Evolutionary conservation across 768 basidiomycete species (phyloP), one percentile per base, ranked within the genome.

Genomic region (Naematelia encephala): DNA sequence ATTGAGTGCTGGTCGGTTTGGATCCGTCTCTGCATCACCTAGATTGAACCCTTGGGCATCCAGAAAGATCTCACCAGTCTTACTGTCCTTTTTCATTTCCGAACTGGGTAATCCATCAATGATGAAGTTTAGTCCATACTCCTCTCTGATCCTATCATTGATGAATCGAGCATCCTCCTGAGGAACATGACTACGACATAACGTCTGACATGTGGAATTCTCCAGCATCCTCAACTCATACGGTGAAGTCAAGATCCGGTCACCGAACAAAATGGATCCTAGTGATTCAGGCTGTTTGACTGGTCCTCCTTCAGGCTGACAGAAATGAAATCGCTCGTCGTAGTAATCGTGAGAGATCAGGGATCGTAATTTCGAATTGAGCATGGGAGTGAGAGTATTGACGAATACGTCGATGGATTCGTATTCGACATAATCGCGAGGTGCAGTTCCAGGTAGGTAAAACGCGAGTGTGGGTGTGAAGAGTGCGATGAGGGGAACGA

Each of bases 221-320:
- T 86, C 77, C 39, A 91, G 78, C 89, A 96, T 92, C 75, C 83
- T 82, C 55, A 96, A 85, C 86, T 92, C 84, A 71, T 91, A 97
- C 1, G 87, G 89, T 2, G 90, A 90, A 70, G 87, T 86, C 77
- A 91, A 90, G 67, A 98, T 91, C 63, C 94, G 83, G 80, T 97
- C 94, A 14, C 94, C 94, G 66, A 96, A 96, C n/a, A 98, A 80
- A 68, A 97, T 92, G 16, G 90, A 90, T 4, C 94, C 94, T 25
- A 97, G 80, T 1, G 86, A 87, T 76, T 93, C 92, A 2, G 90
- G 87, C 60, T 78, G 73, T 59, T 72, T 73, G 55, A 73, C 63
- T 0, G 78, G 74, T 42, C 90, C 92, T 19, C 80, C 86, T 43
- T 82, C 78, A 23, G 94, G 94, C 58, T 84, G 72, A 72, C 94